Evolutionary conservation across 169 alveolate species (phyloP).

Genomic region (Plasmodium berghei): DNA sequence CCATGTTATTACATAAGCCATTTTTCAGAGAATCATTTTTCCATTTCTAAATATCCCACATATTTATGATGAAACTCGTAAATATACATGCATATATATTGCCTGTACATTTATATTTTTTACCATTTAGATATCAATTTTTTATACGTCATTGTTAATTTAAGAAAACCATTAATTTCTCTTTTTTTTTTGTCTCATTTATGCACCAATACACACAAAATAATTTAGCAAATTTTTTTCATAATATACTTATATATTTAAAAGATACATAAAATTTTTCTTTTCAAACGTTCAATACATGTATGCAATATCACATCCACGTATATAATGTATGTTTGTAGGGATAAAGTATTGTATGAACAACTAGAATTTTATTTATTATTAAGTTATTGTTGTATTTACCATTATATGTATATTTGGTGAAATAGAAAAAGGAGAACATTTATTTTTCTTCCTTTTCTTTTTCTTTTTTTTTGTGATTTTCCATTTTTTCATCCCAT

Average conservation of each 20-base stretch:
- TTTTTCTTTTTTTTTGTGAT: constrained; percentile 22
- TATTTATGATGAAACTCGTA: neutral
- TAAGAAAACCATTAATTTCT: no score
- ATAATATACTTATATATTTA: no score
- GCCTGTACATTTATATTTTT: neutral
- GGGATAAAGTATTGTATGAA: neutral
- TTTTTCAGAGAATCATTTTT: neutral
- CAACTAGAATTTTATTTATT: neutral
- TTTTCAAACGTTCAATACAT: no score
- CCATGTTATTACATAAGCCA: neutral
- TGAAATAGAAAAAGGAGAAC: constrained; percentile 4
- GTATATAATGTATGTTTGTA: no score
- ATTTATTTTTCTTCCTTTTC: neutral
- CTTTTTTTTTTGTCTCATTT: no score
- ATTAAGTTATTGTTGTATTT: neutral
- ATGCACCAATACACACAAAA: no score
- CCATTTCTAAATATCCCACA: neutral
- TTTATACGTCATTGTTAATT: neutral
- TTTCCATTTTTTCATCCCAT: neutral
- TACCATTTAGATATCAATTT: neutral
- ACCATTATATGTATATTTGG: neutral
- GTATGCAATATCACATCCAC: no score
- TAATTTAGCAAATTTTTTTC: no score
- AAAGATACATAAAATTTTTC: no score
- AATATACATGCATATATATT: neutral